Evolutionary conservation across 441 rosid genomes (phyloP), one percentile per base, ranked within the genome.

Genomic region (Euphorbia celastroides): DNA sequence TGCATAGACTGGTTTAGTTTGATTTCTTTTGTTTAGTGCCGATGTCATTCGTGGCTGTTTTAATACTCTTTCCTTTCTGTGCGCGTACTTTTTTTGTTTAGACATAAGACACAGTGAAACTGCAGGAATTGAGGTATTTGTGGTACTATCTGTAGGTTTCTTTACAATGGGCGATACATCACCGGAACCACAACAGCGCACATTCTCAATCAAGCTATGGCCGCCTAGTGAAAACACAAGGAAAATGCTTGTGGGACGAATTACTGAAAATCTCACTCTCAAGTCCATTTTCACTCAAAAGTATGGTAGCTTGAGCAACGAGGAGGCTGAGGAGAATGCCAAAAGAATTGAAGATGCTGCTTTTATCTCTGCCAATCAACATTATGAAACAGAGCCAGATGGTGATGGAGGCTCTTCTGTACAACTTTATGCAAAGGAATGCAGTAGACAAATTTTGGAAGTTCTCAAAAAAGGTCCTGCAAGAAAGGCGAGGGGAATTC

Each of bases 391-490:
- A 58, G 93, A 93, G 75, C 96, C 96, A 55, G 97, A 93, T 67
- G 97, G 96, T 70, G 98, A 91, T 73, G 97, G 98, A 55, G 77
- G 95, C 69, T 86, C 92, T 38, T 95, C 98, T 28, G 93, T 91
- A 11, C 98, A 91, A 84, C 86, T 89, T 65, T 93, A 93, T 79
- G 96, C 98, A 58, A 91, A 78, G 77, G 90, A 93, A 72, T 89
- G 95, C 66, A 93, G 97, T 73, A 93, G 88, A 75, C 83, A 74
- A 56, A 81, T 93, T 70, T 73, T 90, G 80, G 92, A 93, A 73
- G 86, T 78, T 44, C 90, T 93, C 19, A 93, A 90, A 78, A 83
- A 80, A 77, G 96, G 86, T 1, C 82, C 90, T 51, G 65, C 60
- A 13, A 60, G 22, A 55, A 55, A 70, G 63, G 82, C 66, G 26